Base-by-base conservation (phyloP, 306 rosid species). In the Dryas octopetala region DNA sequence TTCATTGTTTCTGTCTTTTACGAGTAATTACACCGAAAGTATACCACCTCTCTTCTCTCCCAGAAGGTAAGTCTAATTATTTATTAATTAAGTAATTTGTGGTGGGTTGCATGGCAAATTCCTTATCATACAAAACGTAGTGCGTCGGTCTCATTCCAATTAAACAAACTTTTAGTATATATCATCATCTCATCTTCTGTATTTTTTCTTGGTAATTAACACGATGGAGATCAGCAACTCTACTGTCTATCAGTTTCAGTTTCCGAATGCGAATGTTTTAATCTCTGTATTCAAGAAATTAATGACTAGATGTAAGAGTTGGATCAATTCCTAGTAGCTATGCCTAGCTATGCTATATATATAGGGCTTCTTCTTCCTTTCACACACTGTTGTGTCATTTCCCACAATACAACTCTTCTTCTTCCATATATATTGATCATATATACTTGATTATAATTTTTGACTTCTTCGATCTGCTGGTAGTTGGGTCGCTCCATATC, bases 1-100 rank as follows among this genome's bases (percentile, higher is more conserved):
- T 78, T 84, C 76, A 81, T 58, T 79, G 54, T 73, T 81, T 79
- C 81, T 55, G 73, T 85, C 76, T 63, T 81, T 60, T 47, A 62
- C 84, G 49, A 76, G 48, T 76, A 73, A 49, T 58, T 70, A 68
- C 63, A 59, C 26, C 58, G 38, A 17, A 32, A 49, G 51, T 68
- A 49, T 59, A 47, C 48, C 38, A 70, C 52, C 49, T 47, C 76
- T 32, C 38, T 32, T 32, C 38, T 32, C 38, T 32, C 38, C 38
- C 38, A 32, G 38, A 32, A 32, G 77, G 77, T 73, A 28, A 46
- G 46, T 58, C 44, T 23, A 17, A 70, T 43, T 41, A 15, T 4
- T 15, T 19, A 55, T 44, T 71, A 47, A 11, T 45, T 9, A 60
- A 59, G 15, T 59, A 15, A 28, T 58, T 6, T 46, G 47, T 58